Evolutionary conservation across 2,329 filamentous ascomycete species (phyloP), one percentile per base, ranked within the genome.

Genomic region (Sordariomycetes sp.): DNA sequence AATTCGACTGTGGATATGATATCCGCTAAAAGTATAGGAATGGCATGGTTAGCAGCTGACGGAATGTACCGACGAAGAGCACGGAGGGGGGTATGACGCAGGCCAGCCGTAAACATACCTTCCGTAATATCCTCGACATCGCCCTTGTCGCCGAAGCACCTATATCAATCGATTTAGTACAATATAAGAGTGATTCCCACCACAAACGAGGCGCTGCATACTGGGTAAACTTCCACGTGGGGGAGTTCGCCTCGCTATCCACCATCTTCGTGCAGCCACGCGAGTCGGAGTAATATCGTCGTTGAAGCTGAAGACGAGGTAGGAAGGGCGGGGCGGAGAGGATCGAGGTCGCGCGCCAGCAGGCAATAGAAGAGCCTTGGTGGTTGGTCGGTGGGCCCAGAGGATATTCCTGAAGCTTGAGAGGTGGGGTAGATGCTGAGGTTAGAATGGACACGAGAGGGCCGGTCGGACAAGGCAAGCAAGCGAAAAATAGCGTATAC

Each of bases 151-250:
- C 94, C 94, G 77, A 99, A 99, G 80, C 94, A 97, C 79, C 93
- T 97, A 69, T 60, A 59, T 12, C 16, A 20, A 35, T 53, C 28
- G 4, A 12, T 50, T 57, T 61, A 62, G 65, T 40, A 32, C 55
- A 55, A 34, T 50, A 51, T 58, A 40, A 58, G 59, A n/a, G 61
- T 32, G 51, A 5, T 35, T 34, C 24, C 51, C 57, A 59, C 58
- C 7, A 20, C 18, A 4, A 12, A 20, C 59, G 43, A 54, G 51
- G 58, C 58, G 37, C 54, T 59, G 81, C 90, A 76, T 89, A 96
- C 92, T 97, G 93, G 75, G 93, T 97, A 79, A 97, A 97, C 82
- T 97, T 97, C 93, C 93, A 97, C 77, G 92, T 97, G 72, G 92
- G 92, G 78, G 90, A 87, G 81, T 85, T 90, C 77, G 88, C 82